These are phyloP conservation scores for Pilobolus umbonatus DNA, from an alignment of 192 early-diverging fungal species.

Conservation along the genomic window DNA sequence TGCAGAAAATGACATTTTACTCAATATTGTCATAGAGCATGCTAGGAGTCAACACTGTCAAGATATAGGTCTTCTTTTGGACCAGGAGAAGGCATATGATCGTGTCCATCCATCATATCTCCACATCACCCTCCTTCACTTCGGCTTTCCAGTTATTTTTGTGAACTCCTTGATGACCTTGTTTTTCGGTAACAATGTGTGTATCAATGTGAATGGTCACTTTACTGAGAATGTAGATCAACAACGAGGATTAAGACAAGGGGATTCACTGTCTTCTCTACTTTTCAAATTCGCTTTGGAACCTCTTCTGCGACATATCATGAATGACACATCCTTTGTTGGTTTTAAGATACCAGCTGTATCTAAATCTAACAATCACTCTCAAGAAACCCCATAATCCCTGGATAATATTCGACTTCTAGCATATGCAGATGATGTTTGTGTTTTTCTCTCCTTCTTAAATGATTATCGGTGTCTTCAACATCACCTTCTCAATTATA, in stretches of 20 bases:
- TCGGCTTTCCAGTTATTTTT: conserved; percentile 9
- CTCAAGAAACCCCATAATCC: background rate
- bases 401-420: background rate
- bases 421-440: background rate
- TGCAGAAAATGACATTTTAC: conserved; percentile 12
- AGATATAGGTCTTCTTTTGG: conserved; percentile 17
- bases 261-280: conserved; percentile 20
- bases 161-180: background rate
- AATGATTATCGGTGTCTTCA: background rate
- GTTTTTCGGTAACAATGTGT: background rate
- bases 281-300: conserved; percentile 21
- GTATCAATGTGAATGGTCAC: background rate
- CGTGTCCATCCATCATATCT: conserved; percentile 22
- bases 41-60: background rate
- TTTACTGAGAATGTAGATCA: background rate
- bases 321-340: background rate
- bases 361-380: background rate
- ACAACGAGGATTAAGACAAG: conserved; percentile 24
- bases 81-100: conserved; percentile 32
- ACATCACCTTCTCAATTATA: background rate
- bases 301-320: conserved; percentile 4
- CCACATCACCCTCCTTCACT: background rate
- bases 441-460: background rate
- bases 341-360: background rate
- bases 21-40: background rate